Evolutionary conservation across 2,329 filamentous ascomycete genomes (phyloP).

Genomic region (Monilinia polystroma): DNA sequence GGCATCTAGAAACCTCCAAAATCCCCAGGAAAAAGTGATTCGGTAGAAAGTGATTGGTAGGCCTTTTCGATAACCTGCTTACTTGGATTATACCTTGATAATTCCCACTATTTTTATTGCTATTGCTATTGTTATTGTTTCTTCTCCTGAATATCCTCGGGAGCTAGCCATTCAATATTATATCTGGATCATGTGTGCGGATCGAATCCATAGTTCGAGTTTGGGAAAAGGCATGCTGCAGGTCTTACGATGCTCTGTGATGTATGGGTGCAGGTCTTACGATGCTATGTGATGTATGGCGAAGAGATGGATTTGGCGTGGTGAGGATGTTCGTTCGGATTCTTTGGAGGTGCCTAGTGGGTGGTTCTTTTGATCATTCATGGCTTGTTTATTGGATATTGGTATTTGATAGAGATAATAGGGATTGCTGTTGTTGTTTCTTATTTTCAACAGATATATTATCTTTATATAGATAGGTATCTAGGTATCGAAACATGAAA

Average conservation of each 20-base stretch:
- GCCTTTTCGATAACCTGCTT: neutral
- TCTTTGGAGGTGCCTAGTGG: neutral
- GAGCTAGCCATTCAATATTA: neutral
- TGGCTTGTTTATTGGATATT: neutral
- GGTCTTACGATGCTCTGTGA: constrained; percentile 21
- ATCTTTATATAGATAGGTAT: no score
- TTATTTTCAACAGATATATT: no score
- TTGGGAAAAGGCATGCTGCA: constrained; percentile 18
- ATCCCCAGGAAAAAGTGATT: no score
- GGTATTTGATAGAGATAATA: no score
- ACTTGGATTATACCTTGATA: constrained; percentile 7
- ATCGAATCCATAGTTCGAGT: neutral
- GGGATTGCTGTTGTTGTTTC: no score
- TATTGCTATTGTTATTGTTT: neutral
- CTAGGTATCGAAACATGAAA: no score
- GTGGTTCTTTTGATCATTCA: no score
- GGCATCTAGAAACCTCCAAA: no score
- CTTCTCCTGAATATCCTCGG: neutral
- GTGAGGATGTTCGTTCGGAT: constrained; percentile 13
- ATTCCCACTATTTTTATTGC: neutral
- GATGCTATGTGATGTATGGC: constrained; percentile 20
- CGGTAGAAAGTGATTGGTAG: no score
- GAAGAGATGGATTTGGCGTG: constrained; percentile 22
- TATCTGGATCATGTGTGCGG: constrained; percentile 20
- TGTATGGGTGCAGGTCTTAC: no score